These are phyloP conservation scores for Globisporangium polare DNA, from an alignment of 352 stramenopile genomes.

Conservation along the genomic window DNA sequence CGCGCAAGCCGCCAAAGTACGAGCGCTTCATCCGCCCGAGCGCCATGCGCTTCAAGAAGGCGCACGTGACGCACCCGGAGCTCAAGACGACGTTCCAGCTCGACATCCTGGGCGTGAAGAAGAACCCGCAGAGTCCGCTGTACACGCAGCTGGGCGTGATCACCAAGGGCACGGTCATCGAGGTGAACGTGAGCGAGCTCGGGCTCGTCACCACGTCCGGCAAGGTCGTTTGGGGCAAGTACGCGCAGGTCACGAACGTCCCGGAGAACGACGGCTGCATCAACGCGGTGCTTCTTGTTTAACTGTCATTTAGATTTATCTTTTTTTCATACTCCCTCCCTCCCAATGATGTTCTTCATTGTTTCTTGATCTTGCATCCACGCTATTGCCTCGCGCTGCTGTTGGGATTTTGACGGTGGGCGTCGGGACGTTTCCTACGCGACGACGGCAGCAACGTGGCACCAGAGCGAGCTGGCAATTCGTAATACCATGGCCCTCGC, in stretches of 20 bases:
- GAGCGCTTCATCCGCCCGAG: slow-evolving; percentile 99
- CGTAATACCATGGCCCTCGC: too few relatives aligned
- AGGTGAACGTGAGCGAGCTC: slow-evolving; percentile 99
- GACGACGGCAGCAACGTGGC: too few relatives aligned
- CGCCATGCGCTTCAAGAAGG: slow-evolving; percentile 99
- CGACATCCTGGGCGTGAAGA: slow-evolving; percentile 99
- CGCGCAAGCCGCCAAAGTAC: slow-evolving; percentile 99
- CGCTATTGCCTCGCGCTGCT: neutral
- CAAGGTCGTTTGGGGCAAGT: slow-evolving; percentile 99
- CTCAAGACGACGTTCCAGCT: slow-evolving; percentile 99
- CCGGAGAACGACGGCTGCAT: slow-evolving; percentile 99
- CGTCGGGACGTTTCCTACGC: too few relatives aligned
- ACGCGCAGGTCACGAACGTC: slow-evolving; percentile 99
- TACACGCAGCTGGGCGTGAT: slow-evolving; percentile 99
- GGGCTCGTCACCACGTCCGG: slow-evolving; percentile 98
- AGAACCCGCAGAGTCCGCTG: slow-evolving; percentile 97
- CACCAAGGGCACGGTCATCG: slow-evolving; percentile 99
- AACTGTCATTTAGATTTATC: slow-evolving; percentile 57
- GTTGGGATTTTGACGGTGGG: too few relatives aligned
- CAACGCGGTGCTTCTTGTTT: slow-evolving; percentile 98
- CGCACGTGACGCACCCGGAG: slow-evolving; percentile 99
- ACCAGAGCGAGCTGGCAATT: too few relatives aligned
- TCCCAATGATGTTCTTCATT: neutral
- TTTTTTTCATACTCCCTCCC: slow-evolving; percentile 10
- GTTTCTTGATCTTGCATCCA: neutral